These are phyloP conservation scores for Naegleria fowleri DNA, from an alignment of 208 protist species.

Conservation along the genomic window DNA sequence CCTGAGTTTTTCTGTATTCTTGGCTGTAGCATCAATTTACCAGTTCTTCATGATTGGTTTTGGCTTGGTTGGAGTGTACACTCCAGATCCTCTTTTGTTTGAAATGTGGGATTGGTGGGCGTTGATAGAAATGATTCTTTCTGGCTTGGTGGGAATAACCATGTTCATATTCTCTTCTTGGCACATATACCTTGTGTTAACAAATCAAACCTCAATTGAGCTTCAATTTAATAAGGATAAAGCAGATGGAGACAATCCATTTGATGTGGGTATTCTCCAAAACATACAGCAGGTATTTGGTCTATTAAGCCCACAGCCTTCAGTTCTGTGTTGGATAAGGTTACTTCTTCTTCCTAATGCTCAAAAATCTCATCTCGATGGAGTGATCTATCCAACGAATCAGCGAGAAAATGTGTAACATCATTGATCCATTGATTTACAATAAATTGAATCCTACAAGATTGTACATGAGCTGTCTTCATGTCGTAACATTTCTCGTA, in stretches of 20 bases:
- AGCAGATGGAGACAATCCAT: not conserved
- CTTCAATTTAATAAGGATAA: conserved; percentile 42
- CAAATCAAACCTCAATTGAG: conserved; percentile 55
- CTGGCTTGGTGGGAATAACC: conserved; percentile 36
- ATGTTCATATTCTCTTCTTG: conserved; percentile 41
- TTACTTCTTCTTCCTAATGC: not conserved
- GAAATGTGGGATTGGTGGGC: not conserved
- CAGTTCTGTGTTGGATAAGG: not conserved
- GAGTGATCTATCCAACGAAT: not conserved
- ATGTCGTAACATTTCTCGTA: not conserved
- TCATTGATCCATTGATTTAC: too few relatives aligned
- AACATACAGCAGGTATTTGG: conserved; percentile 28
- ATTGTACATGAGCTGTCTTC: not conserved
- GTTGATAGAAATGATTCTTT: conserved; percentile 42
- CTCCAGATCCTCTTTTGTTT: not conserved
- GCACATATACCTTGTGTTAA: conserved; percentile 48
- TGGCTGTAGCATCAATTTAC: not conserved
- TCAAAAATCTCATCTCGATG: not conserved
- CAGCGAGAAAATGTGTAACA: too few relatives aligned
- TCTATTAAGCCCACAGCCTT: not conserved
- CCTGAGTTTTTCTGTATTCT: conserved; percentile 61
- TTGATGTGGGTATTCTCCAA: not conserved
- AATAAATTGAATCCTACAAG: not conserved
- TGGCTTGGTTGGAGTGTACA: not conserved
- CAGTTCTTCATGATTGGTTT: not conserved